phyloP scores from a whole-genome alignment of 805 yeast genomes.

The Saccharomyces mikatae region DNA sequence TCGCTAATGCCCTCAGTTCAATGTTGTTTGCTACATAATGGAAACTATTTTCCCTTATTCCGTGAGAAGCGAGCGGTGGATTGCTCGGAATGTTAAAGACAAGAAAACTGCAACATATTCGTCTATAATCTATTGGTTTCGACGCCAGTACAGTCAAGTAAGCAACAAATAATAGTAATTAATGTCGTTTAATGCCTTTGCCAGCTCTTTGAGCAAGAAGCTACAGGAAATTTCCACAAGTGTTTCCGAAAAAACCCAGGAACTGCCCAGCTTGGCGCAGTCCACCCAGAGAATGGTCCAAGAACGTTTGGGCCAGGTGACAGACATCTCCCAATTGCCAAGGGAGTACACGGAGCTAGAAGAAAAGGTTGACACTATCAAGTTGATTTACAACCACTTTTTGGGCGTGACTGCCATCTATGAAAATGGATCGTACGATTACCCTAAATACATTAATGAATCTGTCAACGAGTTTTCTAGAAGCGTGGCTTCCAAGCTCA shows the following conservation, averaged over 20 bases:
- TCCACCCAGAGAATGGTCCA: constrained; percentile 73
- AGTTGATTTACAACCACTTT: constrained; percentile 54
- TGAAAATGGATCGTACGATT: constrained; percentile 74
- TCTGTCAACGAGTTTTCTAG: constrained; percentile 68
- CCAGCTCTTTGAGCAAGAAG: constrained; percentile 22
- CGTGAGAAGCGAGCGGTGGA: not conserved
- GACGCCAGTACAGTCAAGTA: not conserved
- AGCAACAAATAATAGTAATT: not conserved
- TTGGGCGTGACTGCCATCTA: constrained; percentile 47
- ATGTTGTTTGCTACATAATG: not conserved
- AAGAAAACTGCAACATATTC: not conserved
- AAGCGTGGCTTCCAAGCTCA: constrained; percentile 53
- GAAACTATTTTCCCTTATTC: not conserved
- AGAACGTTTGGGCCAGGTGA: constrained; percentile 71
- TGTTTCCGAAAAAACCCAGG: constrained; percentile 31
- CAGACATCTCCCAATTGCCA: constrained; percentile 78
- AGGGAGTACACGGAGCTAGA: constrained; percentile 73
- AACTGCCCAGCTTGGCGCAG: constrained; percentile 54
- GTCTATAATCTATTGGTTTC: not conserved
- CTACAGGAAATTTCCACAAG: constrained; percentile 27
- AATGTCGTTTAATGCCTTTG: constrained; percentile 28
- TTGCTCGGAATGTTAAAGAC: not conserved
- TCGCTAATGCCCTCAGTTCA: not conserved
- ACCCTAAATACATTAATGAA: constrained; percentile 67
- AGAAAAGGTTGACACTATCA: constrained; percentile 62